phyloP scores from a whole-genome alignment of 225 moss, liverwort and hornwort species.

The Straminergon stramineum region DNA sequence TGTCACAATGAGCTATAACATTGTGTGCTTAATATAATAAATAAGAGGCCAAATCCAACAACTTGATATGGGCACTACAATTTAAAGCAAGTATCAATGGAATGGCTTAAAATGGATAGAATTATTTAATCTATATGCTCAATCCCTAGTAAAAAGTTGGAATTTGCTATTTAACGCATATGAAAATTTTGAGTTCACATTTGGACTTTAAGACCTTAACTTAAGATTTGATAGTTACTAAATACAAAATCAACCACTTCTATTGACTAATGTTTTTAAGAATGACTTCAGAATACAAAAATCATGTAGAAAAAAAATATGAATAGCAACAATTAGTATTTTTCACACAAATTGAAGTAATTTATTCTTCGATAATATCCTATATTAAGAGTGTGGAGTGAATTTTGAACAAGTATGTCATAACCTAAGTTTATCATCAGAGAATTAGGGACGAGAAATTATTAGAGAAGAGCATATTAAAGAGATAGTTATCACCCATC shows the following conservation, averaged over 20 bases:
- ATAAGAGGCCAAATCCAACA: neutral
- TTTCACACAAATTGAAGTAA: neutral
- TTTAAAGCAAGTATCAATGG: neutral
- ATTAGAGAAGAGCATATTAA: neutral
- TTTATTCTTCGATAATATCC: neutral
- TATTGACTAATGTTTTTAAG: accelerated
- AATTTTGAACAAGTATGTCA: neutral
- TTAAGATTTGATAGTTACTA: accelerated
- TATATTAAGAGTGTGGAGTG: neutral
- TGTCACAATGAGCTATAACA: neutral
- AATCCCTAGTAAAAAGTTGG: accelerated
- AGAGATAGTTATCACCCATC: neutral
- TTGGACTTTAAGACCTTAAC: accelerated
- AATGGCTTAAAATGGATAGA: neutral
- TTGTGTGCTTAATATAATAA: neutral
- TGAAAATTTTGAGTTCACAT: neutral
- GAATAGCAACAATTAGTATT: neutral
- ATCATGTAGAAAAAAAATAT: accelerated
- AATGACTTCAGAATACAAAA: neutral
- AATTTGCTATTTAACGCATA: accelerated
- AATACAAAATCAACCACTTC: neutral
- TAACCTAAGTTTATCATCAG: neutral
- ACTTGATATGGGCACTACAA: accelerated
- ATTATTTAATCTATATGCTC: neutral
- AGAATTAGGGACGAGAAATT: neutral